Conservation (phyloP, 106 monocot species). For the Allium sativum region DNA sequence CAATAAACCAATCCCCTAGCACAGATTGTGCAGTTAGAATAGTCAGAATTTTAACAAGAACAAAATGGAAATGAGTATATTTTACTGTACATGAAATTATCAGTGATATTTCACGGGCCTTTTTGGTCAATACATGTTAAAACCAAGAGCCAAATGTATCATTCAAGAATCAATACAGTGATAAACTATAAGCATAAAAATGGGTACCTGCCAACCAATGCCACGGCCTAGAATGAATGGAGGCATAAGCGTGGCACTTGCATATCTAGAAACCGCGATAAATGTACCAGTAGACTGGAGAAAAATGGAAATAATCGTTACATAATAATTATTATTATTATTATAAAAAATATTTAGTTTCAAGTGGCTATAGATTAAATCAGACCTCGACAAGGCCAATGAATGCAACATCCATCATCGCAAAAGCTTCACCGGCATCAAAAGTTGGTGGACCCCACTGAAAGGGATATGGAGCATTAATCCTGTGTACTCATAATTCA, state of each 20-base stretch:
- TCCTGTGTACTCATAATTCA: slow-evolving; percentile 33
- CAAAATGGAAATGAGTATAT: background rate
- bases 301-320: background rate
- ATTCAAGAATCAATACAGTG: background rate
- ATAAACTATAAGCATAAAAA: background rate
- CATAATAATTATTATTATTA: background rate
- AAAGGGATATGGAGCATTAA: slow-evolving; percentile 94
- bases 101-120: no score
- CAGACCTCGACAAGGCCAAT: slow-evolving; percentile 84
- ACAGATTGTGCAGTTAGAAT: background rate
- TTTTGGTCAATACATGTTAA: no score
- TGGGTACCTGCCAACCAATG: slow-evolving; percentile 87
- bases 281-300: slow-evolving; percentile 85
- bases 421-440: slow-evolving; percentile 98
- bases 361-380: background rate
- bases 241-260: slow-evolving; percentile 84
- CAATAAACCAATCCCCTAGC: slow-evolving; percentile 87
- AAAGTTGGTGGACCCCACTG: slow-evolving; percentile 98
- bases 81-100: background rate
- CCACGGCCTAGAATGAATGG: slow-evolving; percentile 91
- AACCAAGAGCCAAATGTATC: no score
- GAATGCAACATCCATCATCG: slow-evolving; percentile 99
- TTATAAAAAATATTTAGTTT: background rate
- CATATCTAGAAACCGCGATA: slow-evolving; percentile 86
- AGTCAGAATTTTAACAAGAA: background rate